Evolutionary conservation across 192 early-diverging fungal genomes (phyloP).

Genomic region (Entomortierella parvispora): DNA sequence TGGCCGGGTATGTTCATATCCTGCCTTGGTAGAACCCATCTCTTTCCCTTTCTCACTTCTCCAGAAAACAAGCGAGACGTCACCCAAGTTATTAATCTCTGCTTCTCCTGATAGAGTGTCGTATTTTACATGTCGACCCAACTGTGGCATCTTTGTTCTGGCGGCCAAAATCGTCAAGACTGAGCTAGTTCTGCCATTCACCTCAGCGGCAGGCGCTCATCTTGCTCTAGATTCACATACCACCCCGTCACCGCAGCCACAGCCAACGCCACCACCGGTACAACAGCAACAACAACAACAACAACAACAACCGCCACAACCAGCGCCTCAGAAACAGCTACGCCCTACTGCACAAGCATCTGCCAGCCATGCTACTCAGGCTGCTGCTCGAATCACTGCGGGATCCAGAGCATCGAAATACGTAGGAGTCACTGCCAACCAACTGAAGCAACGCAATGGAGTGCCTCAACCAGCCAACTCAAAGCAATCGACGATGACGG

Average conservation of each 20-base stretch:
- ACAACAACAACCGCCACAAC: no score
- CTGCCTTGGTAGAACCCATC: no score
- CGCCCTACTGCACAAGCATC: no score
- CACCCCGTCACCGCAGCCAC: slow-evolving; percentile 8
- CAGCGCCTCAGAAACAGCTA: no score
- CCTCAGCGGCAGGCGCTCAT: slow-evolving; percentile 6
- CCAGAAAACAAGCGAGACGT: no score
- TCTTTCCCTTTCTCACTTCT: no score
- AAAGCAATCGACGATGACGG: not conserved
- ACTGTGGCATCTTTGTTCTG: slow-evolving; percentile 78
- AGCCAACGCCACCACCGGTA: not conserved
- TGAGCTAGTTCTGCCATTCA: slow-evolving; percentile 12
- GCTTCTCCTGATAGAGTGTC: slow-evolving; percentile 53
- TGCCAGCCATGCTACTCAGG: slow-evolving; percentile 57
- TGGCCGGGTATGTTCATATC: slow-evolving; percentile 61
- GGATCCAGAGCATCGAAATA: slow-evolving; percentile 68
- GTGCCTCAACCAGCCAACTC: slow-evolving; percentile 37
- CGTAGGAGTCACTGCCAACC: slow-evolving; percentile 63
- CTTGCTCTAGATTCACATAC: slow-evolving; percentile 22
- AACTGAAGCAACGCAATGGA: slow-evolving; percentile 54
- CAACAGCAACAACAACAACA: no score
- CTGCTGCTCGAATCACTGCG: slow-evolving; percentile 57
- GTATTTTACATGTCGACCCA: slow-evolving; percentile 78
- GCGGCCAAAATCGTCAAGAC: slow-evolving; percentile 65
- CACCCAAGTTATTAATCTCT: not conserved